Evolutionary conservation across 2,329 filamentous ascomycete genomes (phyloP).

Genomic region (Exophiala lecanii-corni): DNA sequence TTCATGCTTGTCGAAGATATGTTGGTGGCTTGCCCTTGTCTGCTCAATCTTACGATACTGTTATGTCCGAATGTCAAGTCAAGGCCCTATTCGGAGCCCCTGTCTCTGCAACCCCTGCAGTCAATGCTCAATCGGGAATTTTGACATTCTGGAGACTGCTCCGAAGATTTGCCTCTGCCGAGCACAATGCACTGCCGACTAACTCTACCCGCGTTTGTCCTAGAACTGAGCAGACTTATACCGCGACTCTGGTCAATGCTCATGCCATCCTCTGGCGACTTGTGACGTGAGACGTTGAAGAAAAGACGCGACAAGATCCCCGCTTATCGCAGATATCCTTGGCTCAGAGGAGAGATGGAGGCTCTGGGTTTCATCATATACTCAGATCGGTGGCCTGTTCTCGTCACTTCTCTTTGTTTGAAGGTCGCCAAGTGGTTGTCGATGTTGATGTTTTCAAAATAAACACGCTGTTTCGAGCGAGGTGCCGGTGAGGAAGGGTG

Average conservation of each 20-base stretch:
- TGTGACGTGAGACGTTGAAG: background rate
- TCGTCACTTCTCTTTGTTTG: background rate
- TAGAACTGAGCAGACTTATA: too few species aligned
- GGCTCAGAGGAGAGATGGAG: background rate
- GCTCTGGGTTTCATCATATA: background rate
- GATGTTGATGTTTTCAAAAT: slow-evolving; percentile 3
- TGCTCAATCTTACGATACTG: too few species aligned
- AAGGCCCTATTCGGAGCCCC: background rate
- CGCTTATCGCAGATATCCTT: background rate
- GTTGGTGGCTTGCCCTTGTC: too few species aligned
- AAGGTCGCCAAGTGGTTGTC: too few species aligned
- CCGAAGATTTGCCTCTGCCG: background rate
- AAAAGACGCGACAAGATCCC: background rate
- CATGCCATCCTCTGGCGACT: background rate
- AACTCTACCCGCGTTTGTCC: too few species aligned
- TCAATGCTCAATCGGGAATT: background rate
- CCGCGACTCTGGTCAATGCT: slow-evolving; percentile 1
- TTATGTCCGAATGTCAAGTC: too few species aligned
- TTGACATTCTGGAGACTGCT: background rate
- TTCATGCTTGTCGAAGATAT: too few species aligned
- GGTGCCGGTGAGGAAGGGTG: slow-evolving; percentile 6
- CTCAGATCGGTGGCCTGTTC: background rate
- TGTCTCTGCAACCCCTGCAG: background rate
- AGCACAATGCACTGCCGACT: too few species aligned
- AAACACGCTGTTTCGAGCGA: slow-evolving; percentile 7